A percentile compares a stretch with the other conserved stretches of the same genome.
Evolutionary conservation across 768 basidiomycete species (phyloP).

Genomic region (Dictyophora rubrovolvata): DNA sequence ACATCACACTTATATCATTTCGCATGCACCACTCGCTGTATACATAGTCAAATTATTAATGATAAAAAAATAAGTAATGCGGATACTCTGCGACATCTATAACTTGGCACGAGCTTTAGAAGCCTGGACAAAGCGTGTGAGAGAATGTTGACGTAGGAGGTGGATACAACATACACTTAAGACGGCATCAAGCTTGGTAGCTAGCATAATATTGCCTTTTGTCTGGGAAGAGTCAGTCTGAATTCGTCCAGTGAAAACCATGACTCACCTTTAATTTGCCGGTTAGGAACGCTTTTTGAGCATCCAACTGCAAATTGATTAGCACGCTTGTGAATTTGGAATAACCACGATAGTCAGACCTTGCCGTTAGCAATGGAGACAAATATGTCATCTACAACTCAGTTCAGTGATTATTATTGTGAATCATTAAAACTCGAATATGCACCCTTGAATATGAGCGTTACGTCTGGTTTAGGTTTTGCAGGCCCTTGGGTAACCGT

Average conservation of each 20-base stretch:
- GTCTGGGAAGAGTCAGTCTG: conserved; percentile 24
- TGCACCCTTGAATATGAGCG: conserved; percentile 52
- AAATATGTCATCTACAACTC: conserved; percentile 52
- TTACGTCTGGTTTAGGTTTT: conserved; percentile 72
- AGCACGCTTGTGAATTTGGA: neutral
- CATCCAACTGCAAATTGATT: conserved; percentile 49
- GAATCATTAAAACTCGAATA: neutral
- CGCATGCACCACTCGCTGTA: neutral
- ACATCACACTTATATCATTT: neutral
- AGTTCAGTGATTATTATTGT: neutral
- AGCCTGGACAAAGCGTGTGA: neutral
- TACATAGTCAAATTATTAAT: neutral
- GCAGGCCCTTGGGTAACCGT: conserved; percentile 64
- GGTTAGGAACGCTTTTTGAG: conserved; percentile 94
- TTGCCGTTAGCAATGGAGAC: conserved; percentile 62
- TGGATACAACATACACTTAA: conserved; percentile 49
- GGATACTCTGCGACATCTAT: conserved; percentile 16
- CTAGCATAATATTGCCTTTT: conserved; percentile 87
- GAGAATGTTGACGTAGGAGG: neutral
- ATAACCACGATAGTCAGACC: conserved; percentile 26
- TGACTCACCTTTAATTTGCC: conserved; percentile 64
- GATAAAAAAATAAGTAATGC: conserved; percentile 1
- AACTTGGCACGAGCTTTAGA: conserved; percentile 31
- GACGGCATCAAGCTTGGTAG: conserved; percentile 78
- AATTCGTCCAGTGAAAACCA: too few species aligned